A percentile compares a stretch with the other conserved stretches of the same genome.
These are phyloP conservation scores for Trifolium fragiferum DNA, from an alignment of 306 rosid species.

Conservation along the genomic window DNA sequence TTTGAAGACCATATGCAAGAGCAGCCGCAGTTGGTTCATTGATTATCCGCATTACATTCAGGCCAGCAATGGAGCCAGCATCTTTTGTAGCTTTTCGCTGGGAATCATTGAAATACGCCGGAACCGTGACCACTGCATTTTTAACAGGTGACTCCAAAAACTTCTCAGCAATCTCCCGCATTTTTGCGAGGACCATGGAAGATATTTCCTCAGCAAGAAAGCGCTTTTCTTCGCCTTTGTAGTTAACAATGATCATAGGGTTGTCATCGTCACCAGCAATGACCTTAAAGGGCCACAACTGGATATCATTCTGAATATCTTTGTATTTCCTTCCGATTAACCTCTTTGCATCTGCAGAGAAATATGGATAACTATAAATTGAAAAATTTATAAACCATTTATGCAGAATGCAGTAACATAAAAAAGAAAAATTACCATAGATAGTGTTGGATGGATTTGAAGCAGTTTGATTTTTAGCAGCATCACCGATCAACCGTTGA, in stretches of 20 bases:
- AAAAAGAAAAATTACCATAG: neutral
- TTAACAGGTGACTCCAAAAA: conserved; percentile 15
- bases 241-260: neutral
- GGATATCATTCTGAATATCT: neutral
- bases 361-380: neutral
- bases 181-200: conserved; percentile 55
- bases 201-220: conserved; percentile 34
- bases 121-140: neutral
- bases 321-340: neutral
- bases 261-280: neutral
- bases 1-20: no score
- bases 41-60: neutral
- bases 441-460: neutral
- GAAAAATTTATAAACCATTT: no score
- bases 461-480: neutral
- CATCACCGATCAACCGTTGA: neutral
- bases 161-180: conserved; percentile 62
- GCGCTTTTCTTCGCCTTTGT: neutral
- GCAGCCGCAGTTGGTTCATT: no score
- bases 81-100: conserved; percentile 23
- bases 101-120: neutral
- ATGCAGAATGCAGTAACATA: no score
- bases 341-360: neutral
- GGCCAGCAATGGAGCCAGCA: conserved; percentile 28
- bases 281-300: neutral